Evolutionary conservation across 2,329 filamentous ascomycete species (phyloP).

Genomic region (Trichoderma pleuroti): DNA sequence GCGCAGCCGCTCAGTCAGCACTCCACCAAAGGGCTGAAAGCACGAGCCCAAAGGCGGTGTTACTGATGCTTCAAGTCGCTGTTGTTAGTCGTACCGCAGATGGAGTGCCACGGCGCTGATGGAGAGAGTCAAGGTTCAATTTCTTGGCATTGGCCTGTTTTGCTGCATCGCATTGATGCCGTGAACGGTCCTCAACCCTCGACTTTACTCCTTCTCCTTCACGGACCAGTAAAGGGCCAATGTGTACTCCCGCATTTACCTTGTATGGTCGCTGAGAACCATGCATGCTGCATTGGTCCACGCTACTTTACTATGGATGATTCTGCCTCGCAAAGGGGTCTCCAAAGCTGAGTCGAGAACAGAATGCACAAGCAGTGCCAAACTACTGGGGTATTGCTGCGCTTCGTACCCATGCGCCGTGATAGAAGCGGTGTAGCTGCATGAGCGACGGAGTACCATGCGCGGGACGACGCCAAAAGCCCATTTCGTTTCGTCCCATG

Average conservation of each 20-base stretch:
- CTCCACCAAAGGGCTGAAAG: background rate
- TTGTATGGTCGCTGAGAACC: background rate
- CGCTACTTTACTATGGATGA: background rate
- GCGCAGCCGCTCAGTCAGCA: background rate
- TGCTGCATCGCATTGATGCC: background rate
- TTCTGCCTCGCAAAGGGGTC: background rate
- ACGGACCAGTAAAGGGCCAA: background rate
- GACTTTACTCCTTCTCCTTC: background rate
- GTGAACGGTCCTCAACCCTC: background rate
- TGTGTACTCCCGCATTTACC: background rate
- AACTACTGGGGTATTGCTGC: background rate
- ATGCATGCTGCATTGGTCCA: background rate
- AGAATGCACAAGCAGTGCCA: background rate
- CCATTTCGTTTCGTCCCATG: background rate
- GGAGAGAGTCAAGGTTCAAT: background rate
- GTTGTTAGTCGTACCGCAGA: background rate
- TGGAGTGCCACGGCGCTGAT: background rate
- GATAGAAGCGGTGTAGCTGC: conserved; percentile 1
- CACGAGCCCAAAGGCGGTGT: background rate
- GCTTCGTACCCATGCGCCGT: background rate
- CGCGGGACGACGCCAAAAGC: background rate
- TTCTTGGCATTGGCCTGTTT: background rate
- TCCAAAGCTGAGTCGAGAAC: background rate
- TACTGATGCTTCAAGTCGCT: background rate
- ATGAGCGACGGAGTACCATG: background rate